These are phyloP conservation scores for Elsinoe necatrix DNA, from an alignment of 2,329 filamentous ascomycete genomes.

Conservation along the genomic window DNA sequence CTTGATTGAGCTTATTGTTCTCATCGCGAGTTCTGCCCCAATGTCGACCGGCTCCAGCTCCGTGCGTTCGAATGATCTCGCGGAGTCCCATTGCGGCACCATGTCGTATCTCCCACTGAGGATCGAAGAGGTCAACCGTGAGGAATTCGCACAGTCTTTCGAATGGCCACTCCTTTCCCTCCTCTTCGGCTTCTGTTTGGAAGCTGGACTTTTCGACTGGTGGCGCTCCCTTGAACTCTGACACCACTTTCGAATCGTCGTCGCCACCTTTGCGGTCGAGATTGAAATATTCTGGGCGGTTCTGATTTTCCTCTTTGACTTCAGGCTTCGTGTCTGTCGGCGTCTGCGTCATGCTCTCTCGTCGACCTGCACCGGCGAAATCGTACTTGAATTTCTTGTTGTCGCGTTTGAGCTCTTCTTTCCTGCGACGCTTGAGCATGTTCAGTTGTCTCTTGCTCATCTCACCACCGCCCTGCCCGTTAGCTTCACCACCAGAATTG, in stretches of 20 bases:
- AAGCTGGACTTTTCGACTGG: conserved; percentile 79
- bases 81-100: conserved; percentile 91
- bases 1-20: conserved; percentile 71
- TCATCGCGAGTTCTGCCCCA: conserved; percentile 60
- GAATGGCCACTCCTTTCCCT: conserved; percentile 86
- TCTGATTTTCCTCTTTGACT: conserved; percentile 50
- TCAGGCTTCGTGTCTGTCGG: conserved; percentile 53
- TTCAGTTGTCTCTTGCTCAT: conserved; percentile 92
- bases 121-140: conserved; percentile 85
- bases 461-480: conserved; percentile 53
- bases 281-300: conserved; percentile 70
- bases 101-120: conserved; percentile 90
- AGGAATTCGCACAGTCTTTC: conserved; percentile 90
- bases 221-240: conserved; percentile 83
- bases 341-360: conserved; percentile 49
- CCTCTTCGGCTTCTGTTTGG: conserved; percentile 64
- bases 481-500: conserved; percentile 32
- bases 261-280: conserved; percentile 71
- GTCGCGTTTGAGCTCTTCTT: conserved; percentile 78
- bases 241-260: conserved; percentile 84
- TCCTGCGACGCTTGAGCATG: conserved; percentile 86
- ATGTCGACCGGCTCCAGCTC: conserved; percentile 72
- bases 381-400: conserved; percentile 76
- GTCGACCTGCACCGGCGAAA: conserved; percentile 53
- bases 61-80: conserved; percentile 87